phyloP scores from a whole-genome alignment of 2,329 filamentous ascomycete genomes.

The Fusarium tjaetaba region DNA sequence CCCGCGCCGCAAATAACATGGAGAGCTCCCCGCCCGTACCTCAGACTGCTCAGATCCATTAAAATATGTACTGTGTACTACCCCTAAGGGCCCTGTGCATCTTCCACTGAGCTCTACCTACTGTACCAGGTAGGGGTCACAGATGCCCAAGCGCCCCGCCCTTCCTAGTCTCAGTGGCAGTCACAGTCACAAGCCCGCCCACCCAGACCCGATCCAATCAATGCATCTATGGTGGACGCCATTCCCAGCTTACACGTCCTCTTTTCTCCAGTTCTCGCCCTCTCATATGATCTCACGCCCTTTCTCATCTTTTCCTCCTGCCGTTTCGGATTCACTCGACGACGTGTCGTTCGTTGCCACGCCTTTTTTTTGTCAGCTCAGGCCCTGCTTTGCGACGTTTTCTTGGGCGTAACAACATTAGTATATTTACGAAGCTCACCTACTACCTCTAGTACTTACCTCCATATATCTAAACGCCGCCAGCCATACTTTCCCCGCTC shows the following conservation, averaged over 20 bases:
- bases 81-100: background rate
- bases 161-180: conserved; percentile 19
- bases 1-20: conserved; percentile 7
- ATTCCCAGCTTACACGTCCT: conserved; percentile 31
- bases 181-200: conserved; percentile 35
- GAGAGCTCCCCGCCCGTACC: background rate
- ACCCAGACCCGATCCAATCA: conserved; percentile 32
- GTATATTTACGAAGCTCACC: background rate
- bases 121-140: conserved; percentile 17
- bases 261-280: conserved; percentile 18
- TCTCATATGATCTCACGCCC: conserved; percentile 27
- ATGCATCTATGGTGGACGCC: conserved; percentile 20
- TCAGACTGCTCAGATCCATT: background rate
- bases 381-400: conserved; percentile 15
- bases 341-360: conserved; percentile 43
- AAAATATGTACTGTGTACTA: background rate
- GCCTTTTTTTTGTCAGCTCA: conserved; percentile 20
- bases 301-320: conserved; percentile 24
- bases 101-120: conserved; percentile 14
- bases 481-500: conserved; percentile 33
- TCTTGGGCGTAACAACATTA: conserved; percentile 4
- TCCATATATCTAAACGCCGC: conserved; percentile 3
- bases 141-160: conserved; percentile 36
- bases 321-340: conserved; percentile 35
- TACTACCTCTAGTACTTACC: background rate